Evolutionary conservation across 495 filamentous ascomycete genomes (phyloP).

Genomic region (Xylaria acuta): DNA sequence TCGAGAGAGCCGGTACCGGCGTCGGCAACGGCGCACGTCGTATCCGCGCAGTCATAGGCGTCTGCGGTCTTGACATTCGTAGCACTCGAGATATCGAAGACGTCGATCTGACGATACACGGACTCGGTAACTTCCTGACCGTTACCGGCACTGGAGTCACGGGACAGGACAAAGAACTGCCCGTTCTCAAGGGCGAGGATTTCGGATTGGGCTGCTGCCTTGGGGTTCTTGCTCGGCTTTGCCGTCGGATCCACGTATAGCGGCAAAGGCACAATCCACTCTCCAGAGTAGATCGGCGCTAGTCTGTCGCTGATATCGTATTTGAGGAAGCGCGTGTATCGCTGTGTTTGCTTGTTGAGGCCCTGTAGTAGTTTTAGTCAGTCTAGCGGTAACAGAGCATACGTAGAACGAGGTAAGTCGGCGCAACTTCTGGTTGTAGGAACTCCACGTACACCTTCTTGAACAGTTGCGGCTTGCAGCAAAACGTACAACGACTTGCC

Average conservation of each 20-base stretch:
- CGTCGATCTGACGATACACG: constrained; percentile 74
- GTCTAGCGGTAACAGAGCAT: constrained; percentile 5
- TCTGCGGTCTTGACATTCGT: constrained; percentile 66
- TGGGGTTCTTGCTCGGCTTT: constrained; percentile 42
- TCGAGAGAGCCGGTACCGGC: constrained; percentile 58
- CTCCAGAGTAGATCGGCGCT: constrained; percentile 54
- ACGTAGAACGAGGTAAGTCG: neutral
- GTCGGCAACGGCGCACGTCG: constrained; percentile 38
- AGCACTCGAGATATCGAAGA: constrained; percentile 70
- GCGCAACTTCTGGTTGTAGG: neutral
- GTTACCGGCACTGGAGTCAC: constrained; percentile 68
- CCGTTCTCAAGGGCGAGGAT: constrained; percentile 68
- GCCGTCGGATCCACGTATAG: constrained; percentile 52
- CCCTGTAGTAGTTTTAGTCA: constrained; percentile 22
- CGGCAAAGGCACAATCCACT: constrained; percentile 75
- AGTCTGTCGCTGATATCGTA: constrained; percentile 61
- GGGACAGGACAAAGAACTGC: constrained; percentile 73
- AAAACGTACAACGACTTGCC: constrained; percentile 71
- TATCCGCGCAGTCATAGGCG: constrained; percentile 56
- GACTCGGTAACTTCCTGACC: constrained; percentile 60
- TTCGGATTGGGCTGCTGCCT: constrained; percentile 74
- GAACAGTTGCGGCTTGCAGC: constrained; percentile 69
- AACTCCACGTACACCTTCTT: constrained; percentile 63
- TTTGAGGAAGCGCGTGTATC: constrained; percentile 66
- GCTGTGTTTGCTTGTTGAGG: constrained; percentile 55